Base-by-base conservation (phyloP, 2,329 filamentous ascomycete species). In the Triangularia verruculosa region DNA sequence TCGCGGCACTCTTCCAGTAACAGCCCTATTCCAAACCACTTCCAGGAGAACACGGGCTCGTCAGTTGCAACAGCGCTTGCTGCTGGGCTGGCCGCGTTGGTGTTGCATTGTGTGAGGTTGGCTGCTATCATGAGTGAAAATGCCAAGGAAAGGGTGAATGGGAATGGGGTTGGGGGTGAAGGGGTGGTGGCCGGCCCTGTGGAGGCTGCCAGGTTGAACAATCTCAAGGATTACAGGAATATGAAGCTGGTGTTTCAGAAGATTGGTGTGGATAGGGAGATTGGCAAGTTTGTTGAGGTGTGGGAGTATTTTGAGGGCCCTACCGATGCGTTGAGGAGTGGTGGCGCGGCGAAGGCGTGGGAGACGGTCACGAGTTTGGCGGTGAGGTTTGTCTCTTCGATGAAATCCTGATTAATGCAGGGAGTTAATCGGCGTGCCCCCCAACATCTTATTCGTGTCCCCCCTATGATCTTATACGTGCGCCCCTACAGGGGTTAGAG, bases 11-110 rank as follows among this genome's bases (percentile, higher is more conserved):
- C 4, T 13, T 6, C 34, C 4, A 43, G 4, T n/a, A n/a, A n/a
- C 15, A 43, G 15, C 15, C 4, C 13, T n/a, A 43, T 43, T n/a
- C 34, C n/a, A 15, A 43, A 15, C 15, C 7, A n/a, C 12, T 20
- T 22, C 60, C 1, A 47, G 25, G 57, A 59, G n/a, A 59, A 60
- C 17, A 66, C 66, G 24, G 73, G 72, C 0, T 72, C 67, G 0
- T 73, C 70, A 8, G 66, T 74, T 8, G 71, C 72, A 0, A 75
- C 73, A 2, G 74, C 74, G 0, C 61, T 74, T 1, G 73, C 72
- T 1, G 64, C 72, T 1, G 74, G 74, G 0, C 64, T 73, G 25
- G 73, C 74, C 1, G 72, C 73, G 8, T 52, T 75, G 47, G 67
- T 76, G 0, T 57, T 74, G 2, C 70, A 72, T 53, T 72, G 70